Evolutionary conservation across 139 green algal genomes (phyloP), one percentile per base, ranked within the genome.

Genomic region (Micractinium conductrix): DNA sequence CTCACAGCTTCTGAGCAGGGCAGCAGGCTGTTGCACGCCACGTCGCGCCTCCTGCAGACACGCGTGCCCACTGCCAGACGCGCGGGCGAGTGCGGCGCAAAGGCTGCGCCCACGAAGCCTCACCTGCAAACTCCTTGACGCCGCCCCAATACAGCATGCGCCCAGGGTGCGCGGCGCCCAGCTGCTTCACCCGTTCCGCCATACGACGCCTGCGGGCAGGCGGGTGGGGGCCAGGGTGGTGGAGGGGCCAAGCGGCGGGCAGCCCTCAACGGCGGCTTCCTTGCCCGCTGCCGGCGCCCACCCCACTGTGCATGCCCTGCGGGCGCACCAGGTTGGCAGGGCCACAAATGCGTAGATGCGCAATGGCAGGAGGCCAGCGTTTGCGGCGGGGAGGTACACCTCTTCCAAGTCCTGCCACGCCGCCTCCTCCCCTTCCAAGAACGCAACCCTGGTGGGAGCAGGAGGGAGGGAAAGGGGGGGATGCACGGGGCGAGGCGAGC

Each of bases 81-180:
- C n/a, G n/a, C n/a, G n/a, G n/a, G n/a, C n/a, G n/a, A n/a, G n/a
- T n/a, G n/a, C n/a, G n/a, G n/a, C n/a, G n/a, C n/a, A n/a, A n/a
- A n/a, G n/a, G n/a, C n/a, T n/a, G n/a, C n/a, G n/a, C n/a, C n/a
- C n/a, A n/a, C n/a, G n/a, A 4, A 19, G 0, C 28, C 43, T 6
- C 45, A 45, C 45, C 93, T 38, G 89, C 86, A 83, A 96, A 96
- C 33, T 90, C 93, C 88, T 96, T 96, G 44, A 96, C 81, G 16
- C 88, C 86, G 40, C 93, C 93, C 88, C 88, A 95, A 45, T 86
- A 84, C 24, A 96, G 89, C 17, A 85, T 82, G 22, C 88, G 87
- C 21, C 74, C 60, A 6, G 88, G 83, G 84, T 94, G 89, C 2
- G 44, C 43, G 42, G 33, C 48, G 40, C 91, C 93, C n/a, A 87